Evolutionary conservation across 2,329 filamentous ascomycete genomes (phyloP), one percentile per base, ranked within the genome.

Genomic region (Penicillium griseofulvum): DNA sequence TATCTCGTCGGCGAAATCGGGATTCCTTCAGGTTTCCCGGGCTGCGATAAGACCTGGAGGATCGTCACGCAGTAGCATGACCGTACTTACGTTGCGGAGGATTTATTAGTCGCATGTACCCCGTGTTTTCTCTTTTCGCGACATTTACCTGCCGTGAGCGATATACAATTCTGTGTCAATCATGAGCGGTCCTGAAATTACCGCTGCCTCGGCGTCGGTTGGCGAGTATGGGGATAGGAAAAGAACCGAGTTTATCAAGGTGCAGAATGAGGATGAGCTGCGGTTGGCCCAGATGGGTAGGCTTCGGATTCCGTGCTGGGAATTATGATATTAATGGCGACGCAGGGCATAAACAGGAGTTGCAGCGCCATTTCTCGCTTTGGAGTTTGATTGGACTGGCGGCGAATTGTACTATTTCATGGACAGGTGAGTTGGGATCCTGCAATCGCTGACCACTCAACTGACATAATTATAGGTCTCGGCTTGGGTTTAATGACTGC

Each of bases 371-470:
- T 60, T 81, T 81, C 56, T 76, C 73, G 19, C 73, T 76, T 14
- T 72, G 78, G 61, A 78, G 76, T 44, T 69, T 81, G 29, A 78
- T 80, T 54, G 78, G 78, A 5, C 71, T 80, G 11, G 78, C 78
- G 1, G 79, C 78, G 6, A 78, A 77, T 7, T 77, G 76, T n/a
- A 80, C 78, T 14, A 80, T 80, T 39, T 80, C 78, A 0, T 80
- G 78, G 77, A 79, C 77, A 5, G 78, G 76, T 58, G 31, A 38
- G 56, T 60, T 31, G 8, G 10, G 26, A 17, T 37, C n/a, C 22
- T 34, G 11, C 11, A 3, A 19, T 38, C 12, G 3, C 5, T 12
- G 1, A 14, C 36, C 8, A 22, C 22, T 8, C 0, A 1, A 12
- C n/a, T 50, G 3, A 28, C 14, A 12, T n/a, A 8, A 24, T 19